A percentile compares a stretch with the other conserved stretches of the same genome.
phyloP scores from a whole-genome alignment of 805 yeast species.

The Monosporozyma unispora region DNA sequence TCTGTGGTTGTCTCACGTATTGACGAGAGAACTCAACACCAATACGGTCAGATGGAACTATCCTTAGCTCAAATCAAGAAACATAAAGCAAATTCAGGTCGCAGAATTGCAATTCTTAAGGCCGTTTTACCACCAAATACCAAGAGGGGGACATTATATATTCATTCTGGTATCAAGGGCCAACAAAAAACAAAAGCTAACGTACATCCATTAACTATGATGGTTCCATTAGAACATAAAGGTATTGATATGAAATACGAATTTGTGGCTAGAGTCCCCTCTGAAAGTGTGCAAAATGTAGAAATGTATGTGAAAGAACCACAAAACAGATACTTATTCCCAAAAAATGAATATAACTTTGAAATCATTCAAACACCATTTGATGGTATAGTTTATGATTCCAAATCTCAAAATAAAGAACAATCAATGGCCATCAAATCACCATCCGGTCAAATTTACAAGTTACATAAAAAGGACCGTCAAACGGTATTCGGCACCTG shows the following conservation, averaged over 20 bases:
- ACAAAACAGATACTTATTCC: slow-evolving; percentile 54
- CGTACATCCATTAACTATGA: slow-evolving; percentile 60
- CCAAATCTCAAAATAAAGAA: slow-evolving; percentile 27
- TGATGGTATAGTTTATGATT: slow-evolving; percentile 34
- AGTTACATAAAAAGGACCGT: slow-evolving; percentile 44
- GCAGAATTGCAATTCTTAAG: slow-evolving; percentile 67
- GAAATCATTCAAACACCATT: slow-evolving; percentile 54
- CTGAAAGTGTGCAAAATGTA: slow-evolving; percentile 55
- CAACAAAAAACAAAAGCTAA: slow-evolving; percentile 46
- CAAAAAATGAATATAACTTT: slow-evolving; percentile 56
- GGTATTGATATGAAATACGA: slow-evolving; percentile 53
- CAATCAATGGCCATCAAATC: slow-evolving; percentile 65
- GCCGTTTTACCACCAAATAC: slow-evolving; percentile 68
- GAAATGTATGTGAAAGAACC: slow-evolving; percentile 84
- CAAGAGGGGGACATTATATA: slow-evolving; percentile 60
- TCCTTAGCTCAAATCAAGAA: slow-evolving; percentile 76
- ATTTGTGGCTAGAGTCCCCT: slow-evolving; percentile 65
- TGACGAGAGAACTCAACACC: slow-evolving; percentile 18
- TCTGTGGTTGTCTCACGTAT: slow-evolving; percentile 44
- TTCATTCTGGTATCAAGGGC: slow-evolving; percentile 64
- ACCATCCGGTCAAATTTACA: slow-evolving; percentile 73
- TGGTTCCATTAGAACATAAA: slow-evolving; percentile 64
- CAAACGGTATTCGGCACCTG: slow-evolving; percentile 44
- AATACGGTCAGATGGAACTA: slow-evolving; percentile 31
- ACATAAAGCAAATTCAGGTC: slow-evolving; percentile 38